A percentile compares a stretch with the other conserved stretches of the same genome.
These are phyloP conservation scores for Musa beccarii DNA, from an alignment of 176 grass and related monocot genomes.

Conservation along the genomic window DNA sequence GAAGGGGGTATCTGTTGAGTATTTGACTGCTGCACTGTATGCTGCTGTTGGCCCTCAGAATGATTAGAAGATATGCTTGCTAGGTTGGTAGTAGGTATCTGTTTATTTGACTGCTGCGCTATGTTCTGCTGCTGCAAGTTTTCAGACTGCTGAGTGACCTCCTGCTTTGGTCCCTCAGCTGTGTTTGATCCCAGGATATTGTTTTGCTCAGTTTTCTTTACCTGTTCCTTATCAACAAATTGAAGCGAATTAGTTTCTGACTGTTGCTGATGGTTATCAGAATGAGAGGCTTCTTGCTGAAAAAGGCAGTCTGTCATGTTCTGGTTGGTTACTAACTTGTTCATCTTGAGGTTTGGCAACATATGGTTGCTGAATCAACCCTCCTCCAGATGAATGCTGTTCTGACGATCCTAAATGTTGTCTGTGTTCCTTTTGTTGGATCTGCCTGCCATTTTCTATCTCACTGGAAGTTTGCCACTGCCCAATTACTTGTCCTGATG, in stretches of 20 bases:
- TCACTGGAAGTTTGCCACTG: slow-evolving; percentile 40
- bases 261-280: slow-evolving; percentile 6
- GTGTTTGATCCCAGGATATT: not conserved
- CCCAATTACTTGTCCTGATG: slow-evolving; percentile 37
- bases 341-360: slow-evolving; percentile 19
- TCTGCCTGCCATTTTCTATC: slow-evolving; percentile 36
- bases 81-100: slow-evolving; percentile 39
- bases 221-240: slow-evolving; percentile 25
- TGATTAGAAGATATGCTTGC: slow-evolving; percentile 24
- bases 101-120: slow-evolving; percentile 41
- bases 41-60: slow-evolving; percentile 26
- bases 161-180: slow-evolving; percentile 12
- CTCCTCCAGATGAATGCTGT: slow-evolving; percentile 29
- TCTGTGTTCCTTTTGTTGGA: slow-evolving; percentile 44
- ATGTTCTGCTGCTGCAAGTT: slow-evolving; percentile 29
- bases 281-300: slow-evolving; percentile 26
- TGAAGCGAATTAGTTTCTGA: slow-evolving; percentile 7
- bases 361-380: slow-evolving; percentile 23
- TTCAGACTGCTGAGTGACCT: slow-evolving; percentile 6
- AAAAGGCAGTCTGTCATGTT: slow-evolving; percentile 24
- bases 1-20: slow-evolving; percentile 44
- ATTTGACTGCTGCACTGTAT: slow-evolving; percentile 40
- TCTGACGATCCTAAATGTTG: slow-evolving; percentile 29
- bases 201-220: slow-evolving; percentile 36
- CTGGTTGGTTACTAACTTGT: slow-evolving; percentile 20